Conservation (phyloP, 2,329 filamentous ascomycete species). For the Leptographium procerum region DNA sequence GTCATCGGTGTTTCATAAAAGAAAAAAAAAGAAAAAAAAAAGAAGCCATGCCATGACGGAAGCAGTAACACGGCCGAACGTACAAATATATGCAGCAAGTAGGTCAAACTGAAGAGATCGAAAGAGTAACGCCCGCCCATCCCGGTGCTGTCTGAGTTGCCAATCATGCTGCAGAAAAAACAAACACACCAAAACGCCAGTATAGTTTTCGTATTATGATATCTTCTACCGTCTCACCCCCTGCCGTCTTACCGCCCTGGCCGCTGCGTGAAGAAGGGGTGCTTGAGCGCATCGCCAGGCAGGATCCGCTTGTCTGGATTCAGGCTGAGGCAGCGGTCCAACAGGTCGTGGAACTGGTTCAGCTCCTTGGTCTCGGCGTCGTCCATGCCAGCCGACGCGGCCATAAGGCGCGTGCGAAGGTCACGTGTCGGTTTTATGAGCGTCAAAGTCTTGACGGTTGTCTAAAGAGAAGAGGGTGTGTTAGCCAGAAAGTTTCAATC, state of each 20-base stretch:
- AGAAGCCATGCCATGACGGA: no score
- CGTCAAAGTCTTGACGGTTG: slow-evolving; percentile 53
- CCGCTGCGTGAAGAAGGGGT: slow-evolving; percentile 65
- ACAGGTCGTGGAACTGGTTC: slow-evolving; percentile 70
- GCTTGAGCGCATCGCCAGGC: slow-evolving; percentile 72
- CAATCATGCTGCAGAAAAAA: neutral
- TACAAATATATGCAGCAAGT: neutral
- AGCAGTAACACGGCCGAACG: neutral
- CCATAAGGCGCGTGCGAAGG: slow-evolving; percentile 67
- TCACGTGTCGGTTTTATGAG: slow-evolving; percentile 70
- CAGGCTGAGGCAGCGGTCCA: slow-evolving; percentile 78
- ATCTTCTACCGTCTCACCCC: neutral
- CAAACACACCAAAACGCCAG: no score
- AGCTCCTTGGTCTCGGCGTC: slow-evolving; percentile 68
- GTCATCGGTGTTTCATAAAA: no score
- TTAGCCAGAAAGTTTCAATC: slow-evolving; percentile 7
- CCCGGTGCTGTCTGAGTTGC: neutral
- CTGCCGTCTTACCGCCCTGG: slow-evolving; percentile 3
- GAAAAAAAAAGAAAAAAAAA: no score
- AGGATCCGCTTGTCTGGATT: slow-evolving; percentile 90
- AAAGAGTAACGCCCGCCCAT: neutral
- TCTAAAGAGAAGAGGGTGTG: slow-evolving; percentile 32
- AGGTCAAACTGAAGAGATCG: neutral
- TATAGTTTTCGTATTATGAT: neutral
- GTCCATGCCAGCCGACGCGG: slow-evolving; percentile 61